phyloP scores from a whole-genome alignment of 2,329 filamentous ascomycete genomes.

The Clarireedia homoeocarpa region DNA sequence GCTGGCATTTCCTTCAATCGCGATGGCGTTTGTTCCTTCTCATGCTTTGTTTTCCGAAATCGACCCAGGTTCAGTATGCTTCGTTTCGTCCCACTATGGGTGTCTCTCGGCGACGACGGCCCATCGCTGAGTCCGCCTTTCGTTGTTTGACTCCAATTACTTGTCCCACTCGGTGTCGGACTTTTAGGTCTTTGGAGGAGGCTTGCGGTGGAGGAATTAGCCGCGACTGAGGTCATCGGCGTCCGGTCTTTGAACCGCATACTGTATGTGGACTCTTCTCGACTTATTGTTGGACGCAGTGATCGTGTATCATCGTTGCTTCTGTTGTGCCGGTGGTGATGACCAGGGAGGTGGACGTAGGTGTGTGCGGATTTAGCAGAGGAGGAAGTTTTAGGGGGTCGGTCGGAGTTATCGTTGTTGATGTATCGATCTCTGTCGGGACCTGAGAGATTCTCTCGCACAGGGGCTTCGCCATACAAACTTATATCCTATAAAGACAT shows the following conservation, averaged over 20 bases:
- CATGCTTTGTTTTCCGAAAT: slow-evolving; percentile 39
- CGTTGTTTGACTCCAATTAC: slow-evolving; percentile 38
- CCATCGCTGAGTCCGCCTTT: slow-evolving; percentile 35
- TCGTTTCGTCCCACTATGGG: slow-evolving; percentile 18
- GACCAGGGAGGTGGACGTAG: slow-evolving; percentile 54
- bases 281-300: slow-evolving; percentile 63
- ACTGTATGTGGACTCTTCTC: slow-evolving; percentile 61
- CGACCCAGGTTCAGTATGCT: slow-evolving; percentile 24
- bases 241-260: slow-evolving; percentile 42
- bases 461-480: slow-evolving; percentile 69
- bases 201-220: slow-evolving; percentile 23
- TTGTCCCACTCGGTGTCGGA: slow-evolving; percentile 70
- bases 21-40: slow-evolving; percentile 44
- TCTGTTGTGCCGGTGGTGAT: slow-evolving; percentile 60
- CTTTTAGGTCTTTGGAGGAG: slow-evolving; percentile 62
- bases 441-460: slow-evolving; percentile 60
- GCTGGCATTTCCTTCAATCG: slow-evolving; percentile 41
- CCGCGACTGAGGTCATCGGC: slow-evolving; percentile 23
- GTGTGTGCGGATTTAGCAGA: slow-evolving; percentile 53
- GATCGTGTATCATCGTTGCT: slow-evolving; percentile 59
- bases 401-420: slow-evolving; percentile 37
- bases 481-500: slow-evolving; percentile 56
- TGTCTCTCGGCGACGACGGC: slow-evolving; percentile 36
- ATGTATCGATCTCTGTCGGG: slow-evolving; percentile 62
- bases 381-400: slow-evolving; percentile 53